phyloP scores from a whole-genome alignment of 2,329 filamentous ascomycete species.

The Alternaria panax region DNA sequence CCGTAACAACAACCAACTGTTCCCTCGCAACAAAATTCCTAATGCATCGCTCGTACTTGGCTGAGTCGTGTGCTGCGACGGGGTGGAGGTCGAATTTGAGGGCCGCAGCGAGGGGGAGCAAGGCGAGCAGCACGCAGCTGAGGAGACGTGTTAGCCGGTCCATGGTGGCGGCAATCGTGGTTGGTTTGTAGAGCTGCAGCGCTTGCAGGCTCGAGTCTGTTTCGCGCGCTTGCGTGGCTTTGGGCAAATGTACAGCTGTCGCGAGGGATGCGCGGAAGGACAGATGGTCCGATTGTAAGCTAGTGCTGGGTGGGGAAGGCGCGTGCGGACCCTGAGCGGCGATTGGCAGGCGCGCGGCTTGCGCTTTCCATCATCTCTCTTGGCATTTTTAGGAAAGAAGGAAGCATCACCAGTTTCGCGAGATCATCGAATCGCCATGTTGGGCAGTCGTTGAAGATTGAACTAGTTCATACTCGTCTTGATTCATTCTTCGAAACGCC shows the following conservation, averaged over 20 bases:
- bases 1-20: slow-evolving; percentile 93
- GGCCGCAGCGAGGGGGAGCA: slow-evolving; percentile 63
- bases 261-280: slow-evolving; percentile 35
- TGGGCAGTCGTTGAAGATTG: not conserved
- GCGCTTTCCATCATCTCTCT: not conserved
- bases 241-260: slow-evolving; percentile 31
- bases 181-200: slow-evolving; percentile 14
- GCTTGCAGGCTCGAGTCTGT: slow-evolving; percentile 20
- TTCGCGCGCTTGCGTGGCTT: slow-evolving; percentile 29
- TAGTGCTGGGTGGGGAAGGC: slow-evolving; percentile 20
- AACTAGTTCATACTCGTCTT: not conserved
- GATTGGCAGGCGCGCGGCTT: not conserved
- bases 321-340: slow-evolving; percentile 14
- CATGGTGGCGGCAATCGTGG: slow-evolving; percentile 35
- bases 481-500: not conserved
- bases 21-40: slow-evolving; percentile 94
- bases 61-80: slow-evolving; percentile 66
- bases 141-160: slow-evolving; percentile 46
- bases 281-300: slow-evolving; percentile 42
- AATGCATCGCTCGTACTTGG: slow-evolving; percentile 83
- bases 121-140: slow-evolving; percentile 45
- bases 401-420: not conserved
- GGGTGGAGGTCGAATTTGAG: slow-evolving; percentile 94
- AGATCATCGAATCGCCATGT: not conserved
- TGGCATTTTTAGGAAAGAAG: not conserved